Percentiles rank a stretch among this genome's conserved stretches.
phyloP scores from a whole-genome alignment of 148 eudicot genomes.

The Limonium bicolor region DNA sequence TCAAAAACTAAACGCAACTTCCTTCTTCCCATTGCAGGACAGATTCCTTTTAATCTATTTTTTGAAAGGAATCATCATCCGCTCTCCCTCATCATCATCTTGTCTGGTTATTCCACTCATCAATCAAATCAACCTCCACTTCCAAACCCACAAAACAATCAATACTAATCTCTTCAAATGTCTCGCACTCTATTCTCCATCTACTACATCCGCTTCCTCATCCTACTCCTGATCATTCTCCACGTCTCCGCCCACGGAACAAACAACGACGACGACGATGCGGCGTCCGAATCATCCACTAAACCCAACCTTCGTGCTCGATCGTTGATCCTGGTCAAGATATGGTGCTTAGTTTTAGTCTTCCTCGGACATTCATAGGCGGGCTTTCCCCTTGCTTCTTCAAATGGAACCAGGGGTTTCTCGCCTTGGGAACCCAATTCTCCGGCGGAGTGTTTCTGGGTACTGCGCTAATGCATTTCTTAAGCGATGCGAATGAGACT shows the following conservation, averaged over 20 bases:
- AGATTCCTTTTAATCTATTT: no score
- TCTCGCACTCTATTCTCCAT: neutral
- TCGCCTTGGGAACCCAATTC: constrained; percentile 48
- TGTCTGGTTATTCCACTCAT: no score
- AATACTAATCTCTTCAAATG: no score
- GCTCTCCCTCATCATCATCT: no score
- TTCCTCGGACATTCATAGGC: constrained; percentile 35
- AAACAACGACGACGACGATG: constrained; percentile 3
- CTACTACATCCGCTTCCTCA: constrained; percentile 7
- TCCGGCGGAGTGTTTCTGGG: constrained; percentile 60
- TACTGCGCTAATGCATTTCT: constrained; percentile 56
- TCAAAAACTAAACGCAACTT: no score
- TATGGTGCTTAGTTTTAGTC: constrained; percentile 39
- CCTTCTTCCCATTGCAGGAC: no score
- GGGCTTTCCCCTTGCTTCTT: constrained; percentile 53
- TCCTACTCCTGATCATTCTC: constrained; percentile 13
- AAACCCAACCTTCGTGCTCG: constrained; percentile 20
- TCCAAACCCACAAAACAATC: no score
- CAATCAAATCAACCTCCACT: no score
- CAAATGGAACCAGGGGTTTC: constrained; percentile 49
- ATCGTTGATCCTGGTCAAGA: constrained; percentile 31
- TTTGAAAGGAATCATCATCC: no score
- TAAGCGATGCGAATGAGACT: constrained; percentile 46
- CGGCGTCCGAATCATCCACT: neutral
- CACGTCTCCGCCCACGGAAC: constrained; percentile 9